phyloP scores from a whole-genome alignment of 2,329 filamentous ascomycete genomes.

The Aplosporella prunicola region DNA sequence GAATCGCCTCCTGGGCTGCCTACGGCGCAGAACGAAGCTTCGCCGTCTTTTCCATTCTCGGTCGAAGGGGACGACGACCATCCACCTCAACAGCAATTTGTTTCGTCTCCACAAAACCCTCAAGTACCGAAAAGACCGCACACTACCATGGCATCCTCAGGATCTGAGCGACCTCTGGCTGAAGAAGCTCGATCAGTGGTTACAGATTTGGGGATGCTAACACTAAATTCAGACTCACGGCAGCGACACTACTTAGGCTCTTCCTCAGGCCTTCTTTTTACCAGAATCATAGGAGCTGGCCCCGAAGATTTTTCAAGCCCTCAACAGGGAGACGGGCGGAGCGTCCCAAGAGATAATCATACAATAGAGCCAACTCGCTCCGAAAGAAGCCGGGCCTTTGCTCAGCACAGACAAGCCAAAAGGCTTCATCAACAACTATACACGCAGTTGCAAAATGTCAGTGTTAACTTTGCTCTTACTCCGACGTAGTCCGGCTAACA shows the following conservation, averaged over 20 bases:
- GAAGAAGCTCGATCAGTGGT: conserved; percentile 23
- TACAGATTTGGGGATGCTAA: conserved; percentile 28
- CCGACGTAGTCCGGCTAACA: conserved; percentile 8
- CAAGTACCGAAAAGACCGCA: no score
- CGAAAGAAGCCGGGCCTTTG: no score
- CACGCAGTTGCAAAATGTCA: no score
- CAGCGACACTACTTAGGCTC: conserved; percentile 32
- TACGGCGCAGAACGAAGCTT: no score
- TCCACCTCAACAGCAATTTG: no score
- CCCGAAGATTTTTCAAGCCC: neutral
- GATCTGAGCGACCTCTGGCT: conserved; percentile 15
- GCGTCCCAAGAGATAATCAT: neutral
- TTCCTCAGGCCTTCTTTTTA: conserved; percentile 29
- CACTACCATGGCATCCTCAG: no score
- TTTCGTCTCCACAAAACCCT: no score
- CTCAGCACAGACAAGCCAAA: no score
- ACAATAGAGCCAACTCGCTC: neutral
- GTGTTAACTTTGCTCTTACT: neutral
- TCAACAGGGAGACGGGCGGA: neutral
- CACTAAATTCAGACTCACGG: conserved; percentile 30
- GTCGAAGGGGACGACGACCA: no score
- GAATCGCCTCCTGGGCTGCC: no score
- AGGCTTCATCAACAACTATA: no score
- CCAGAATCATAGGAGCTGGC: conserved; percentile 17
- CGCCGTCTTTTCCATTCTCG: no score